Conservation (phyloP, 345 rosid species). For the Eucalyptus marginata region DNA sequence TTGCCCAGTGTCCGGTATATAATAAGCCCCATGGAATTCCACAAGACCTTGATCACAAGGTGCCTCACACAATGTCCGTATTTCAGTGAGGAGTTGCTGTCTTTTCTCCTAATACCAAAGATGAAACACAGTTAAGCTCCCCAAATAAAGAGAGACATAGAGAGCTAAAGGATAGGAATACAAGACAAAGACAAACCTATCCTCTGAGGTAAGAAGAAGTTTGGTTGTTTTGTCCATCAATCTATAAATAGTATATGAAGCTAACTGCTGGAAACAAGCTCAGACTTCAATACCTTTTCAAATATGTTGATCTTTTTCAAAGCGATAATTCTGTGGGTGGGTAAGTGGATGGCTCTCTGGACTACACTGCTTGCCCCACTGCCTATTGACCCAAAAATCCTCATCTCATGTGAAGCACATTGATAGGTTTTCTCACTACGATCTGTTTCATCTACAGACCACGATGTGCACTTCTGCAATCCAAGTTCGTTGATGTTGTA, state of each 20-base stretch:
- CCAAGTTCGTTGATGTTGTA: constrained; percentile 89
- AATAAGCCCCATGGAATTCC: constrained; percentile 94
- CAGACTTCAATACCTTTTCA: constrained; percentile 43
- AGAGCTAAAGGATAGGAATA: background rate
- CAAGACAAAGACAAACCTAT: background rate
- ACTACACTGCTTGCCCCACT: constrained; percentile 98
- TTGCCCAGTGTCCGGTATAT: constrained; percentile 87
- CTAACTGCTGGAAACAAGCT: background rate
- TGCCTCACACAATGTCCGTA: constrained; percentile 88
- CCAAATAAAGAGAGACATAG: background rate
- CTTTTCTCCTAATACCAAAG: constrained; percentile 61
- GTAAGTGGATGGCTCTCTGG: constrained; percentile 92
- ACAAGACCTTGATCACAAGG: constrained; percentile 89
- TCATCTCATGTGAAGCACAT: constrained; percentile 94
- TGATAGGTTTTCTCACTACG: constrained; percentile 56
- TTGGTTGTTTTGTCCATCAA: background rate
- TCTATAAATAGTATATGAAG: background rate
- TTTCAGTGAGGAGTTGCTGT: constrained; percentile 88
- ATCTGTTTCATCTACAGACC: constrained; percentile 45
- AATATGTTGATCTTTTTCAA: constrained; percentile 88
- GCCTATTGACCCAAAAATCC: constrained; percentile 85
- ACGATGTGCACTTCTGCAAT: constrained; percentile 69
- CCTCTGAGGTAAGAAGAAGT: background rate
- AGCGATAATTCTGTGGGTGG: constrained; percentile 74
- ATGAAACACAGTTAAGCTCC: background rate